Conservation (phyloP, 345 rosid species). For the Erodium maritimum region DNA sequence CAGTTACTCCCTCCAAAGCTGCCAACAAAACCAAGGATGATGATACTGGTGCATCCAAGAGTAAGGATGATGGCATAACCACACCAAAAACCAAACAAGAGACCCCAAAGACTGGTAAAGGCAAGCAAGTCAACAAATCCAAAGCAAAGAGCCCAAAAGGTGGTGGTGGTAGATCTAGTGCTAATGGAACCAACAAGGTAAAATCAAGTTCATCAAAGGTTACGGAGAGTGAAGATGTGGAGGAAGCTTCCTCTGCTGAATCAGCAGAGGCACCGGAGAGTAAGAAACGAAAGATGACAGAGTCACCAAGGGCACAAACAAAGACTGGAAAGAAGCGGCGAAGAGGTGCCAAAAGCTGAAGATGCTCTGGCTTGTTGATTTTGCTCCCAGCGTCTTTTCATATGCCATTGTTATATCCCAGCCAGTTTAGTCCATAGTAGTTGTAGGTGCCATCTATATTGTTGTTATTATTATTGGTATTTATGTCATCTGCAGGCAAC, state of each 20-base stretch:
- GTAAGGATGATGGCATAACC: neutral
- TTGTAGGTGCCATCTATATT: no score
- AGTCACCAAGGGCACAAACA: neutral
- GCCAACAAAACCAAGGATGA: neutral
- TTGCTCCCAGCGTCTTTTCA: no score
- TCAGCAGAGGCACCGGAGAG: neutral
- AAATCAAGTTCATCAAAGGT: neutral
- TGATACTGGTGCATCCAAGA: neutral
- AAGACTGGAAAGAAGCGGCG: neutral
- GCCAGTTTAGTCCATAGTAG: no score
- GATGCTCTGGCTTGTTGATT: no score
- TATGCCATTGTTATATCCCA: no score
- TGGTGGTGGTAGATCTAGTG: neutral
- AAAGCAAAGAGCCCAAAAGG: neutral
- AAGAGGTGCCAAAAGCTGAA: neutral
- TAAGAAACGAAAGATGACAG: neutral
- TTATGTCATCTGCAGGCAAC: no score
- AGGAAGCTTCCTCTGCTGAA: neutral
- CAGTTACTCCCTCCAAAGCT: neutral
- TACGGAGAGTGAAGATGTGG: neutral
- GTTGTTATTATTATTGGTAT: no score
- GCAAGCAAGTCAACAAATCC: neutral
- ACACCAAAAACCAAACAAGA: neutral
- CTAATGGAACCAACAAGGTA: neutral
- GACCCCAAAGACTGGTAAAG: neutral